Conservation (phyloP, 2,329 filamentous ascomycete genomes). For the Talaromyces sp. region DNA sequence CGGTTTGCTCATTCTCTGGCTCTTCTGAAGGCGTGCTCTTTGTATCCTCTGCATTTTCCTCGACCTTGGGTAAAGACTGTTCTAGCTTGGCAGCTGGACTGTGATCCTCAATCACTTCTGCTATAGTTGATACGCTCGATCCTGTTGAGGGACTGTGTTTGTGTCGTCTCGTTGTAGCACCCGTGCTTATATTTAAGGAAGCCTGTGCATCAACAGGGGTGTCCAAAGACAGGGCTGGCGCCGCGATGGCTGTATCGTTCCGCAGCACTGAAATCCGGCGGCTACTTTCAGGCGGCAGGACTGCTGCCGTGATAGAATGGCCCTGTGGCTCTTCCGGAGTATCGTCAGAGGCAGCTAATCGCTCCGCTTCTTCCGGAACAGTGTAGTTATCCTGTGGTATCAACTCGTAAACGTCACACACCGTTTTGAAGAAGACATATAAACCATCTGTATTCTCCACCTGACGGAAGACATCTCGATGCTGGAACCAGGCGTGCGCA, state of each 20-base stretch:
- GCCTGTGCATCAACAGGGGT: conserved; percentile 25
- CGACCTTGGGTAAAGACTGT: conserved; percentile 12
- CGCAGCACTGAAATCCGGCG: conserved; percentile 37
- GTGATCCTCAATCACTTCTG: conserved; percentile 78
- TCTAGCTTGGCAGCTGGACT: background rate
- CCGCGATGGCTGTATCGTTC: conserved; percentile 29
- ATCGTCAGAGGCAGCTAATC: conserved; percentile 55
- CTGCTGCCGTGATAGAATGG: conserved; percentile 19
- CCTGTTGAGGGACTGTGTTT: conserved; percentile 77
- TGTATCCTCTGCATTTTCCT: conserved; percentile 12
- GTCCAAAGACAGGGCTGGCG: conserved; percentile 22
- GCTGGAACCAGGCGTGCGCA: conserved; percentile 98
- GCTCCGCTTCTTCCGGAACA: conserved; percentile 87
- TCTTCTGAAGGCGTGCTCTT: background rate
- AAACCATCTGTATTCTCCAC: conserved; percentile 87
- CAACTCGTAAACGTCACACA: conserved; percentile 87
- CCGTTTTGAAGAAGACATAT: conserved; percentile 95
- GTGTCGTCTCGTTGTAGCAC: conserved; percentile 75
- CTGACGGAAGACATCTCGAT: conserved; percentile 90
- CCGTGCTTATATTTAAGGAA: conserved; percentile 52
- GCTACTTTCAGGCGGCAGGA: conserved; percentile 25
- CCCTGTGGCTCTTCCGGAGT: background rate
- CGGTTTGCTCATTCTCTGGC: background rate
- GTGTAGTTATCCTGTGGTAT: conserved; percentile 95
- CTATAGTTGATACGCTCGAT: conserved; percentile 74